Evolutionary conservation across 345 rosid genomes (phyloP), one percentile per base, ranked within the genome.

Genomic region (Citrus glauca): DNA sequence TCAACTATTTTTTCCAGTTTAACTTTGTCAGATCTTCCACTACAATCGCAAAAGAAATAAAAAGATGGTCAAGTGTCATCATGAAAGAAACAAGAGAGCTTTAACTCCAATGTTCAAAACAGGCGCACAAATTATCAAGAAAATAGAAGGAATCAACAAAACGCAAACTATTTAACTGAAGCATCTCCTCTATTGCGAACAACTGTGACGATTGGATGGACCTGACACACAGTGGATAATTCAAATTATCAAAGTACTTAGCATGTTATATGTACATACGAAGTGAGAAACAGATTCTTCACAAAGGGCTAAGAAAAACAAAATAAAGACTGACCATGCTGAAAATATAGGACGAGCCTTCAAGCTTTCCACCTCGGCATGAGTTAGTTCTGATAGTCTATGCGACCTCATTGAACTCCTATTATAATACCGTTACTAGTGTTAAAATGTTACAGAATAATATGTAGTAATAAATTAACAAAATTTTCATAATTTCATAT

Each of bases 271-370:
- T 14, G 2, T 3, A 28, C 16, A 28, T 1, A 48, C 7, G 30
- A 45, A 25, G 7, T 9, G 9, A 42, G 42, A 71, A 32, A 9
- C 2, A 14, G 19, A 3, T 7, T 8, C 16, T 22, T 67, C 9
- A 63, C 27, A 33, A 10, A 74, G 27, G 10, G 64, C 33, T 20
- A 10, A 19, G 11, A 10, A 9, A 67, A 27, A 45, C 7, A 68
- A 30, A 60, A 48, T 19, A 50, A 27, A 32, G 74, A 74, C 87
- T 82, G 61, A 93, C 94, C 68, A 76, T 77, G 64, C 69, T 74
- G 72, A 91, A 95, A 77, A 93, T 93, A 14, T 93, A 93, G 94
- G 94, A 24, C 91, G 94, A 72, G 95, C 85, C 84, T 91, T 95
- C 69, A 93, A 69, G 78, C 81, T 81, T 7, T 91, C 77, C 38